A percentile compares a stretch with the other conserved stretches of the same genome.
phyloP scores from a whole-genome alignment of 2,329 filamentous ascomycete species.

The Alternaria triticimaculans region DNA sequence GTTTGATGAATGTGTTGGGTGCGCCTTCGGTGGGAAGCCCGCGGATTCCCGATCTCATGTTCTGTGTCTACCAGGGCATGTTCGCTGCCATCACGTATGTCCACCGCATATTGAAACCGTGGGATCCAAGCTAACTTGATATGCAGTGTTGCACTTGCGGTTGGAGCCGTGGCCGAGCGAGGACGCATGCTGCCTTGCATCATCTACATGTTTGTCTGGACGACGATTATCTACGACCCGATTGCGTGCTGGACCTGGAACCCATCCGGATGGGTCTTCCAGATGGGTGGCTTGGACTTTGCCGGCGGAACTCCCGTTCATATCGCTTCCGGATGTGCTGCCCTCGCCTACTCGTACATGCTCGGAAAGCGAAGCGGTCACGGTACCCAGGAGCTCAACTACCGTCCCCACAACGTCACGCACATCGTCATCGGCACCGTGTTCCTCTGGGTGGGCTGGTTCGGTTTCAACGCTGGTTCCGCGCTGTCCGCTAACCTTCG shows the following conservation, averaged over 20 bases:
- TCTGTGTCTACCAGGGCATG: slow-evolving; percentile 87
- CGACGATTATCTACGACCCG: slow-evolving; percentile 87
- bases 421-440: slow-evolving; percentile 92
- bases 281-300: slow-evolving; percentile 84
- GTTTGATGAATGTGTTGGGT: slow-evolving; percentile 76
- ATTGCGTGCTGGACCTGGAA: slow-evolving; percentile 98
- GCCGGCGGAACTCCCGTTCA: slow-evolving; percentile 91
- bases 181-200: slow-evolving; percentile 88
- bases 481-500: slow-evolving; percentile 82
- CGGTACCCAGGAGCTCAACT: slow-evolving; percentile 87
- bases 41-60: slow-evolving; percentile 81
- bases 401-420: slow-evolving; percentile 90
- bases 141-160: slow-evolving; percentile 76
- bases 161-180: slow-evolving; percentile 84
- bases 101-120: background rate
- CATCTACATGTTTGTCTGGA: slow-evolving; percentile 93
- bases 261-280: slow-evolving; percentile 76
- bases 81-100: slow-evolving; percentile 86
- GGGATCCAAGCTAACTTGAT: slow-evolving; percentile 1
- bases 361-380: slow-evolving; percentile 85
- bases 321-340: slow-evolving; percentile 81
- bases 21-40: slow-evolving; percentile 75
- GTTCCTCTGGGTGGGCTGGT: slow-evolving; percentile 95
- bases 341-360: slow-evolving; percentile 90
- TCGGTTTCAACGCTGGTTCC: slow-evolving; percentile 90